phyloP scores from a whole-genome alignment of 257 asterid species.

The Nicotiana benthamiana region DNA sequence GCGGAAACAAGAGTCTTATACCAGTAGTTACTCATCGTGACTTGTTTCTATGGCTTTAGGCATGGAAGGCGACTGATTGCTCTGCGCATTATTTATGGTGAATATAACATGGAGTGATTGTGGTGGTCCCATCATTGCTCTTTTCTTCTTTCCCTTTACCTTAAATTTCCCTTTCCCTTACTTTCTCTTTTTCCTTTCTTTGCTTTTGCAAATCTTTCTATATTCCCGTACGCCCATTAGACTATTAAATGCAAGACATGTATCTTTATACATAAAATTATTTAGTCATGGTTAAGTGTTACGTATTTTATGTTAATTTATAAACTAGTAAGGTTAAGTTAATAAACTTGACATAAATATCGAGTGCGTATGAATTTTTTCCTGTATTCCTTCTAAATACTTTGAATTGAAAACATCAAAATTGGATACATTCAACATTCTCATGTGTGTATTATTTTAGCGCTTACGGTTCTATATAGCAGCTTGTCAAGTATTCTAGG shows the following conservation, averaged over 20 bases:
- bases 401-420: background rate
- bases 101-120: background rate
- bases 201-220: background rate
- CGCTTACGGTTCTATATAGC: background rate
- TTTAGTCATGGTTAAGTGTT: background rate
- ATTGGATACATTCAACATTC: background rate
- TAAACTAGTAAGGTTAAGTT: background rate
- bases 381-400: background rate
- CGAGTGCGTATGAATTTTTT: background rate
- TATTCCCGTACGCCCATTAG: background rate
- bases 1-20: constrained; percentile 1
- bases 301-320: background rate
- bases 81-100: background rate
- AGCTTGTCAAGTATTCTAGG: background rate
- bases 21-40: background rate
- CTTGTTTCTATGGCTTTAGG: background rate
- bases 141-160: background rate
- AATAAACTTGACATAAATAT: background rate
- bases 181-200: background rate
- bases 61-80: background rate
- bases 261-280: background rate
- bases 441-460: background rate
- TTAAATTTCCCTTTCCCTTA: background rate
- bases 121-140: background rate
- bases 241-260: background rate